phyloP scores from a whole-genome alignment of 345 rosid species.

The Barbarea vulgaris region DNA sequence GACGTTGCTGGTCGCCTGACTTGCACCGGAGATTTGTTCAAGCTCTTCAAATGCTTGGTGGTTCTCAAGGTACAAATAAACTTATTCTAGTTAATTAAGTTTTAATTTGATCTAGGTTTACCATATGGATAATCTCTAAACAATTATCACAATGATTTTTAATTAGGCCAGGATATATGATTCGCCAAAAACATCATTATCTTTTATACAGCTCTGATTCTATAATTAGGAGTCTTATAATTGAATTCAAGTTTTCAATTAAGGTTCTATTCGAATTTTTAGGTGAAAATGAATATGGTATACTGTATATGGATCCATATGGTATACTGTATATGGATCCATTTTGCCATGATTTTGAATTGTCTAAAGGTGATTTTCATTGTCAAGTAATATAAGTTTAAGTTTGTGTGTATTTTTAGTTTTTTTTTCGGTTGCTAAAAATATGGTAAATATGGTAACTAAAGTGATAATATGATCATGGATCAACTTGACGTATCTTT shows the following conservation, averaged over 20 bases:
- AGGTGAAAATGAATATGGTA: not conserved
- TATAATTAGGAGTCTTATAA: not conserved
- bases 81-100: not conserved
- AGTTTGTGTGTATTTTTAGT: not conserved
- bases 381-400: not conserved
- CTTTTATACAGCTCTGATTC: not conserved
- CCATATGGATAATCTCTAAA: not conserved
- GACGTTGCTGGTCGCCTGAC: conserved; percentile 99
- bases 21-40: conserved; percentile 92
- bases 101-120: conserved; percentile 3
- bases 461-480: not conserved
- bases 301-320: not conserved
- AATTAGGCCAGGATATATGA: not conserved
- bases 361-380: not conserved
- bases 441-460: not conserved
- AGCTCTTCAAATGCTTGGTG: conserved; percentile 99
- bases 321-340: not conserved
- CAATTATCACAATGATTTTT: not conserved
- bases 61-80: conserved; percentile 88
- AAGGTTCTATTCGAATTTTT: not conserved
- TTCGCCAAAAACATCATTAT: not conserved
- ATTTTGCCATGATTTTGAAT: not conserved
- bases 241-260: not conserved
- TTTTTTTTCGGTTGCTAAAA: not conserved
- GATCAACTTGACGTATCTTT: not conserved